phyloP scores from a whole-genome alignment of 176 grass and related monocot genomes.

The Cenchrus purpureus region DNA sequence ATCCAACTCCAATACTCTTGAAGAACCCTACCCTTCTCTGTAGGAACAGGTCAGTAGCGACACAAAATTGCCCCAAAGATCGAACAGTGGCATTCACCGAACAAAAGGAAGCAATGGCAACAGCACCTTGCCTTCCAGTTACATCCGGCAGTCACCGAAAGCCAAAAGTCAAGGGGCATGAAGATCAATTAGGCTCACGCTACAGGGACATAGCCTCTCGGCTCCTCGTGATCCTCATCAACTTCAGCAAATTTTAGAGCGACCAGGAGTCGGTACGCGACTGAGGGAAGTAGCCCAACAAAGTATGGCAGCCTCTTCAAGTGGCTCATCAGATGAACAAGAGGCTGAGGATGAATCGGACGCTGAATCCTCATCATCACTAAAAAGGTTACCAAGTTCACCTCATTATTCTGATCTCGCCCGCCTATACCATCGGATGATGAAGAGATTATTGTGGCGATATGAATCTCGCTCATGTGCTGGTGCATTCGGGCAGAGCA shows the following conservation, averaged over 20 bases:
- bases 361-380: not conserved
- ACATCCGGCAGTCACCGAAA: not conserved
- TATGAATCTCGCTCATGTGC: not conserved
- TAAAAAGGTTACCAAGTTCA: not conserved
- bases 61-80: no score
- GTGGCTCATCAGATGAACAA: not conserved
- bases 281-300: not conserved
- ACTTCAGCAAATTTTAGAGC: not conserved
- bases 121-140: not conserved
- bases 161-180: not conserved
- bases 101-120: no score
- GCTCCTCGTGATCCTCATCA: not conserved
- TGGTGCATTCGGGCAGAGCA: not conserved
- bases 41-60: not conserved
- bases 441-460: not conserved
- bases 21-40: not conserved
- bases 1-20: not conserved
- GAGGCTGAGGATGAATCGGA: not conserved
- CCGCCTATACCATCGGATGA: not conserved
- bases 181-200: not conserved
- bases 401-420: not conserved
- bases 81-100: no score
- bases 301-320: not conserved
- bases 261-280: not conserved
- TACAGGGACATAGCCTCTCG: not conserved